Evolutionary conservation across 306 rosid genomes (phyloP).

Genomic region (Abrus pulchellus): DNA sequence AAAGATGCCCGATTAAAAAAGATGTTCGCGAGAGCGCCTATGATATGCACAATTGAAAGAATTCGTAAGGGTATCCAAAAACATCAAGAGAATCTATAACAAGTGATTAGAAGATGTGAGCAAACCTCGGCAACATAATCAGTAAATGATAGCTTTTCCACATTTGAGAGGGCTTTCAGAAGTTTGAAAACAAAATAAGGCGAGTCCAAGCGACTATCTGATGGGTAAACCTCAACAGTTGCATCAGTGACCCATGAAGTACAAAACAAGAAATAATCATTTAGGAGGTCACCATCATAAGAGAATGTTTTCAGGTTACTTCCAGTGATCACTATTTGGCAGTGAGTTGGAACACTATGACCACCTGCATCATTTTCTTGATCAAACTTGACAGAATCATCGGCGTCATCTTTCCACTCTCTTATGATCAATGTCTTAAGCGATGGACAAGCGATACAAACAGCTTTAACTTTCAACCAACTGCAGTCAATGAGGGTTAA

Average conservation of each 20-base stretch:
- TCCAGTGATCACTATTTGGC: neutral
- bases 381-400: neutral
- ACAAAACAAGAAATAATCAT: slow-evolving; percentile 14
- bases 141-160: slow-evolving; percentile 26
- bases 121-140: slow-evolving; percentile 16
- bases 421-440: slow-evolving; percentile 22
- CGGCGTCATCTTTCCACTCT: slow-evolving; percentile 15
- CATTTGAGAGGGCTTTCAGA: neutral
- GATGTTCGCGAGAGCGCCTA: neutral
- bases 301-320: slow-evolving; percentile 1
- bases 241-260: neutral
- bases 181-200: slow-evolving; percentile 7
- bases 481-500: slow-evolving; percentile 11
- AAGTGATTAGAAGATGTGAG: neutral
- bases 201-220: neutral
- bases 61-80: neutral
- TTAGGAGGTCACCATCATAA: slow-evolving; percentile 30
- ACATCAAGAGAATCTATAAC: neutral
- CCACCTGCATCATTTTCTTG: neutral
- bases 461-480: neutral
- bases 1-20: fast-evolving
- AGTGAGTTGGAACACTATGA: neutral
- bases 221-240: neutral
- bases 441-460: neutral
- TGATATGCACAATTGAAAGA: neutral